These are phyloP conservation scores for Phytophthora podocarpi DNA, from an alignment of 352 stramenopile genomes.

Conservation along the genomic window DNA sequence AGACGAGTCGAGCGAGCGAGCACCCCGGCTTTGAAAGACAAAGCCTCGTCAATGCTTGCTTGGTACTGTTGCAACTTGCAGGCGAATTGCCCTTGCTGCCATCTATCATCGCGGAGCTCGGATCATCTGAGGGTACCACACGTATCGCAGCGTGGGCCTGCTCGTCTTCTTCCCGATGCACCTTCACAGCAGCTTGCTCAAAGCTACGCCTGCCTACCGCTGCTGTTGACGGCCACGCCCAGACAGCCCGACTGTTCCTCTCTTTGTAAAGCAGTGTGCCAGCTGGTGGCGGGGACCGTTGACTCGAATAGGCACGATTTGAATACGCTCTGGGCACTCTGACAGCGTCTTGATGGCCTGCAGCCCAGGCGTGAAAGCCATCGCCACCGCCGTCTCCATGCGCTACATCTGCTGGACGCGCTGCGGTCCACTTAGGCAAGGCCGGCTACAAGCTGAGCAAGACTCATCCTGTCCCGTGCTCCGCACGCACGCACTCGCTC, in stretches of 20 bases:
- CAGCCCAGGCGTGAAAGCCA: neutral
- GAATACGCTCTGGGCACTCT: neutral
- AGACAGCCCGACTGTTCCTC: neutral
- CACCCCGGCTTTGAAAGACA: neutral
- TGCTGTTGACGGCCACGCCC: slow-evolving; percentile 4
- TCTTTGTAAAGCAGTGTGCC: slow-evolving; percentile 12
- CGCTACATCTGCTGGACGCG: slow-evolving; percentile 12
- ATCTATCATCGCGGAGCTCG: slow-evolving; percentile 14
- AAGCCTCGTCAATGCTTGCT: slow-evolving; percentile 7
- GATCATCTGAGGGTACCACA: slow-evolving; percentile 33
- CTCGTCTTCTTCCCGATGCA: neutral
- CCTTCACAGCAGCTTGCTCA: slow-evolving; percentile 1
- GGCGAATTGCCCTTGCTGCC: too few species aligned
- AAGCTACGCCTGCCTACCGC: neutral
- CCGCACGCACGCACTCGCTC: slow-evolving; percentile 34
- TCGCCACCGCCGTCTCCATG: neutral
- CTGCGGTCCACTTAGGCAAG: slow-evolving; percentile 2
- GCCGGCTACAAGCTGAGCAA: slow-evolving; percentile 1
- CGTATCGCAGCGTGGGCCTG: slow-evolving; percentile 31
- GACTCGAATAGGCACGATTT: slow-evolving; percentile 29
- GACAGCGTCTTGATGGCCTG: neutral
- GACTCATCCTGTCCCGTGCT: slow-evolving; percentile 25
- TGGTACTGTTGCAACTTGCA: neutral
- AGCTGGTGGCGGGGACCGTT: slow-evolving; percentile 25
- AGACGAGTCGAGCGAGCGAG: slow-evolving; percentile 19